Percentiles rank a stretch among this genome's conserved stretches.
Evolutionary conservation across 805 yeast genomes (phyloP).

Genomic region (Candida fluviatilis): DNA sequence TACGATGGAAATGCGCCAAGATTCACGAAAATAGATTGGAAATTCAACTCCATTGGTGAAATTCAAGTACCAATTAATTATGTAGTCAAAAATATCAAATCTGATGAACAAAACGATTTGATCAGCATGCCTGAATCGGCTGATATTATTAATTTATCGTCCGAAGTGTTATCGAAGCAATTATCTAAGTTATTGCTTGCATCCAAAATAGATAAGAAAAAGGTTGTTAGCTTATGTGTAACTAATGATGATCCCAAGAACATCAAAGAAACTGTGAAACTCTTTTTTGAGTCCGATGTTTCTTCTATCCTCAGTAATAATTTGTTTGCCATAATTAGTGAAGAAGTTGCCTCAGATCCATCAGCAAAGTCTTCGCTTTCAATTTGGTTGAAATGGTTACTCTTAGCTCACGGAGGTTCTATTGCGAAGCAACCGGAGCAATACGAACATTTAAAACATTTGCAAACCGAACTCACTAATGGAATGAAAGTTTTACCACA

Average conservation of each 20-base stretch:
- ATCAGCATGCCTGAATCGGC: constrained; percentile 8
- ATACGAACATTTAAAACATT: constrained; percentile 48
- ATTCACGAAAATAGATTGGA: constrained; percentile 15
- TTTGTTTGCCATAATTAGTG: constrained; percentile 25
- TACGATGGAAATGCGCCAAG: constrained; percentile 27
- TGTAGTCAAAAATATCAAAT: constrained; percentile 11
- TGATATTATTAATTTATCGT: constrained; percentile 18
- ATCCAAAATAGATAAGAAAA: constrained; percentile 7
- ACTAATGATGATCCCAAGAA: constrained; percentile 25
- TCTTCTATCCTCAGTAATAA: constrained; percentile 16
- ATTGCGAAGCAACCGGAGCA: constrained; percentile 50
- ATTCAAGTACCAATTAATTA: constrained; percentile 10
- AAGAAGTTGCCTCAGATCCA: constrained; percentile 25
- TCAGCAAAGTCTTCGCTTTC: constrained; percentile 25
- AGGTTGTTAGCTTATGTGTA: constrained; percentile 22
- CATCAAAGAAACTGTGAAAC: constrained; percentile 30
- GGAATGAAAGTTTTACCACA: constrained; percentile 59
- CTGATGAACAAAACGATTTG: constrained; percentile 12
- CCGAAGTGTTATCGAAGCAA: constrained; percentile 17
- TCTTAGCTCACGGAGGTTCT: constrained; percentile 67
- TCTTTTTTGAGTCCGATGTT: constrained; percentile 30
- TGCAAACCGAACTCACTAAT: constrained; percentile 54
- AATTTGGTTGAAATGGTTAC: constrained; percentile 79
- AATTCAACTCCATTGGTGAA: constrained; percentile 10
- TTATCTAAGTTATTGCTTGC: constrained; percentile 13